phyloP scores from a whole-genome alignment of 371 early-diverging fungal species.

The Mortierella sp. region DNA sequence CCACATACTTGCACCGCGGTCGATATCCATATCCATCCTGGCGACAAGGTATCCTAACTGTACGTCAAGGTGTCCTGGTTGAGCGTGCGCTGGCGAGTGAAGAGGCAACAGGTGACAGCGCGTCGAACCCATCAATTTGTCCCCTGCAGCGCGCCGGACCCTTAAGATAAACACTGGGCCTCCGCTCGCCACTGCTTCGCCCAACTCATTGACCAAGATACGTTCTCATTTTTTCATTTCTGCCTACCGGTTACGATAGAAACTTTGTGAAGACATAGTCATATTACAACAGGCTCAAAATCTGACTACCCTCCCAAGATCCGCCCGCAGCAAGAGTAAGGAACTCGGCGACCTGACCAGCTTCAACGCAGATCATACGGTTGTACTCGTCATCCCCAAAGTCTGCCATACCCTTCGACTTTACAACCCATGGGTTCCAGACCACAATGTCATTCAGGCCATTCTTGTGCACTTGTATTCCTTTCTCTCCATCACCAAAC shows the following conservation, averaged over 20 bases:
- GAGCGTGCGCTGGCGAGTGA: constrained; percentile 1
- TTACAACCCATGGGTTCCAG: constrained; percentile 97
- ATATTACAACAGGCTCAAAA: constrained; percentile 61
- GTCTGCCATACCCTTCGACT: constrained; percentile 88
- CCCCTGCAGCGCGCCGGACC: neutral
- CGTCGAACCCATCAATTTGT: too few relatives aligned
- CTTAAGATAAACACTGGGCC: neutral
- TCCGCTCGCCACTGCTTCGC: too few relatives aligned
- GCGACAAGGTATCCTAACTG: neutral
- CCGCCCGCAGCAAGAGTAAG: constrained; percentile 72
- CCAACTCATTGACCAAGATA: too few relatives aligned
- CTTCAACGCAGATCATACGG: constrained; percentile 91
- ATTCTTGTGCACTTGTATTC: constrained; percentile 18
- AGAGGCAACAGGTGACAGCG: neutral
- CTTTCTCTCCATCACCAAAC: constrained; percentile 17
- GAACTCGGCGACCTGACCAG: constrained; percentile 83
- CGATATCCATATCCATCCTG: constrained; percentile 40
- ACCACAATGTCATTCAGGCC: constrained; percentile 72
- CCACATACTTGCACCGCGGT: constrained; percentile 19
- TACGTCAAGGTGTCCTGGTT: neutral
- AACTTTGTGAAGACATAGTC: too few relatives aligned
- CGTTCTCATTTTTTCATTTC: too few relatives aligned
- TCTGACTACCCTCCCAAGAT: constrained; percentile 82
- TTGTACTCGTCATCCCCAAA: constrained; percentile 87
- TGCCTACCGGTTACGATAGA: too few relatives aligned